Evolutionary conservation across 164 flowering plant genomes (phyloP), one percentile per base, ranked within the genome.

Genomic region (Magnolia officinalis): DNA sequence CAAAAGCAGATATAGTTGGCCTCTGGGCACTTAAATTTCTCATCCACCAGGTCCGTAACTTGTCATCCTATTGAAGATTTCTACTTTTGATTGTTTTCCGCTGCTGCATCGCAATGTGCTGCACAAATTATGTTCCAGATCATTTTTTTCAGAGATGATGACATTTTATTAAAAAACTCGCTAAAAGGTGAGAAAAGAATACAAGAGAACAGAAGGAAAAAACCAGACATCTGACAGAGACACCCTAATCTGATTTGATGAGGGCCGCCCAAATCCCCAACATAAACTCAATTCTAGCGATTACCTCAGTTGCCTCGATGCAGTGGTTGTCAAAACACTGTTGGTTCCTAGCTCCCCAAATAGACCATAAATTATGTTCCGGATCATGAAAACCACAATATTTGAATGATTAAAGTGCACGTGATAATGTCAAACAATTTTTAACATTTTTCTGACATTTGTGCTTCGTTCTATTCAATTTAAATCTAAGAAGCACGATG

Each of bases 1-100:
- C 98, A 84, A 95, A 95, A 83, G 99, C 99, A 67, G 99, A 95
- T 83, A 93, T 95, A 67, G 98, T 93, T 72, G 99, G 99, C 68
- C 97, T 95, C 69, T 95, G 99, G 99, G 98, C 98, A 31, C 85
- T 95, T 20, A 88, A 80, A 52, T 95, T 88, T 83, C 78, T 95
- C 14, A 89, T 92, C 78, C 50, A 74, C 70, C 84, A 92, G 98
- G 98, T 95, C 2, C 26, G 82, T 70, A 18, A 29, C 31, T 75
- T 58, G 26, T 31, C 50, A 71, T 71, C 1, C 19, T 21, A 16
- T 55, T 10, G 61, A 55, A 55, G 61, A 16, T 18, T 55, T 55
- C 13, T 55, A 55, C 61, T 55, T 37, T 37, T 55, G 61, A 55
- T 10, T 55, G 16, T 16, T 55, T 10, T 16, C 61, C 13, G 0